Evolutionary conservation across 129 eudicot genomes (phyloP).

Genomic region (Dittrichia graveolens): DNA sequence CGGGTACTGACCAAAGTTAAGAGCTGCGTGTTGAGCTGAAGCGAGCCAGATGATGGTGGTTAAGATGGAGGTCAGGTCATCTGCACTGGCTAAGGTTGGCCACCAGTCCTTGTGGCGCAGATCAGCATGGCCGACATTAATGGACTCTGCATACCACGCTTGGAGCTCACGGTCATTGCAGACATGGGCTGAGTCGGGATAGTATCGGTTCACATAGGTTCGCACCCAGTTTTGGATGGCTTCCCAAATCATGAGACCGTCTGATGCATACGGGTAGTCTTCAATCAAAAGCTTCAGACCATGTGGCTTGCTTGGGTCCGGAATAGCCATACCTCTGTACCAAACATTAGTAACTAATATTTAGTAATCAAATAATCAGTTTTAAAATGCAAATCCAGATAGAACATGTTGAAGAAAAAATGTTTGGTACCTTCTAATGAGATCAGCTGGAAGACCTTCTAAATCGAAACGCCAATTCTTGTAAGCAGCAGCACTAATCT

Average conservation of each 20-base stretch:
- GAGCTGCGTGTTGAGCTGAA: constrained; percentile 96
- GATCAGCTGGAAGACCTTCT: constrained; percentile 96
- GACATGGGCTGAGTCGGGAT: constrained; percentile 59
- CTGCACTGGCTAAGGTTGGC: constrained; percentile 66
- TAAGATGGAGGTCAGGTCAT: constrained; percentile 66
- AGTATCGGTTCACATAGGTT: constrained; percentile 70
- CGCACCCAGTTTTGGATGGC: constrained; percentile 79
- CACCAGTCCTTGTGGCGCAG: constrained; percentile 73
- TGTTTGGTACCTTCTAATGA: constrained; percentile 66
- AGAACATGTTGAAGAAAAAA: background rate
- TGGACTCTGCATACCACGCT: constrained; percentile 92
- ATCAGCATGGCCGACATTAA: constrained; percentile 95
- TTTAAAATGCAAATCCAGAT: background rate
- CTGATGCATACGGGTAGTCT: constrained; percentile 95
- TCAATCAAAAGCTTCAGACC: constrained; percentile 73
- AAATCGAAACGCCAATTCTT: constrained; percentile 83
- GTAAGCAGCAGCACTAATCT: constrained; percentile 89
- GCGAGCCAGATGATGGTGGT: constrained; percentile 95
- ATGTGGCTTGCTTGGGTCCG: constrained; percentile 77
- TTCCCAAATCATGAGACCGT: constrained; percentile 89
- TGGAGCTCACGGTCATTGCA: constrained; percentile 85
- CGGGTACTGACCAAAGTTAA: constrained; percentile 96
- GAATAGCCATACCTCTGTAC: constrained; percentile 91
- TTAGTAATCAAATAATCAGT: background rate
- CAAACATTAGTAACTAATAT: background rate